A percentile compares a stretch with the other conserved stretches of the same genome.
phyloP scores from a whole-genome alignment of 2,329 filamentous ascomycete genomes.

The Teratosphaeria zuluensis region DNA sequence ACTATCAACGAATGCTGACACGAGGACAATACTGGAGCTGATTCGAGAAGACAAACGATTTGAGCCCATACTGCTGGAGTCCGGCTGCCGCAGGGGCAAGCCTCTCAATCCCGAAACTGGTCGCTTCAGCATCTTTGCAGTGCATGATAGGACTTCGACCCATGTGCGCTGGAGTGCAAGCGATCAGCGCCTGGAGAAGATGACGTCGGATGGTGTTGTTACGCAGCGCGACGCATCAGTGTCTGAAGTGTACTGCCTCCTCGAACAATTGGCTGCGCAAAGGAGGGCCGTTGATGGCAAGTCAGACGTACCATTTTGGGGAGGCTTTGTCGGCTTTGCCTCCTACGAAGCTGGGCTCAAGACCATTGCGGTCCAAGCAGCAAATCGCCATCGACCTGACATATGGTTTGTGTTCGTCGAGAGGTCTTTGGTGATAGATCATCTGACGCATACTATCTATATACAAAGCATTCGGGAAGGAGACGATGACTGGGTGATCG shows the following conservation, averaged over 20 bases:
- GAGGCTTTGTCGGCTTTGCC: constrained; percentile 74
- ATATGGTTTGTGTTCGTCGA: constrained; percentile 68
- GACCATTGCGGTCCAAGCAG: constrained; percentile 43
- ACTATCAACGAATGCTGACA: not conserved
- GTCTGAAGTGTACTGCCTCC: constrained; percentile 30
- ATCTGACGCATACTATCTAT: constrained; percentile 50
- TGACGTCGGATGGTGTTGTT: constrained; percentile 1
- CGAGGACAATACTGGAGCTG: constrained; percentile 23
- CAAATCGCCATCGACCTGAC: constrained; percentile 49
- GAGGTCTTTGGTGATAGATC: constrained; percentile 68
- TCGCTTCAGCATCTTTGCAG: constrained; percentile 63
- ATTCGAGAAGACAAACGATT: constrained; percentile 21
- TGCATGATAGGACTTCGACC: constrained; percentile 39
- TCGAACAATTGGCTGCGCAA: constrained; percentile 30
- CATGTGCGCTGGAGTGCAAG: constrained; percentile 16
- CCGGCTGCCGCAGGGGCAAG: constrained; percentile 32
- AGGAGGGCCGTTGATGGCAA: constrained; percentile 26
- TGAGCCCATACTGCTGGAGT: constrained; percentile 38
- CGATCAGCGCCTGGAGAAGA: constrained; percentile 7
- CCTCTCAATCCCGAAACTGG: constrained; percentile 43
- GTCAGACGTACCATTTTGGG: constrained; percentile 55
- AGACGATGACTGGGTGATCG: constrained; percentile 24
- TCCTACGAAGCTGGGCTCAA: constrained; percentile 74
- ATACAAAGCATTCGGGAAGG: constrained; percentile 56
- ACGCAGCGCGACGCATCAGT: constrained; percentile 9